Base-by-base conservation (phyloP, 306 rosid genomes). In the Rosa multiflora region DNA sequence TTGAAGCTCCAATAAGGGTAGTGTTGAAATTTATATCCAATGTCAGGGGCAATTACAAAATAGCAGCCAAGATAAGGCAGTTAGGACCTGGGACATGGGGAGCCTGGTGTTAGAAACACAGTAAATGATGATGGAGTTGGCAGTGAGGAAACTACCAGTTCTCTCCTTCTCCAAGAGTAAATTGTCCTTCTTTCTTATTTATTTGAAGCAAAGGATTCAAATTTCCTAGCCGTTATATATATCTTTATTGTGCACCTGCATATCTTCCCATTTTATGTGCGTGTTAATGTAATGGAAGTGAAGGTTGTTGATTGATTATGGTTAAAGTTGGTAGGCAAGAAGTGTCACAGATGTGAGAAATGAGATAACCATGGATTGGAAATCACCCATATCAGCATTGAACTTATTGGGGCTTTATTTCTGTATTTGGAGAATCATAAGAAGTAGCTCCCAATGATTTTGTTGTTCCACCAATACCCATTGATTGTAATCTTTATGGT, bases 71-170 rank as follows among this genome's bases (percentile, higher is more conserved):
- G 79, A 82, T 77, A 77, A 80, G 83, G 81, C 58, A 10, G 56
- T 35, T 3, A 67, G 55, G 64, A 48, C 1, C 42, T 29, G 26
- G 35, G 73, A 73, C 51, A 12, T 40, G 26, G 29, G 53, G 53
- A 51, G 81, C 52, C 53, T 44, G 59, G 52, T 42, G 40, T 53
- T 40, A 51, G 71, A 43, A 12, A 67, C 63, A 55, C 71, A 74
- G 67, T 83, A 13, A 78, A 78, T 74, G 76, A 83, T 74, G 79
- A 91, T 93, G 98, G 91, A 88, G 84, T 81, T 82, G 58, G 75
- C 87, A 39, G 32, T 85, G 80, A 84, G 66, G 62, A 83, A 80
- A 42, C 47, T 80, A 39, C 74, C 88, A 72, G 78, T 83, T 77
- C 68, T 82, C 70, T 67, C 78, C 76, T 80, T 85, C 82, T 49